Percentiles rank a stretch among this genome's conserved stretches.
Evolutionary conservation across 352 stramenopile species (phyloP).

Genomic region (Aphanomyces euteiches): DNA sequence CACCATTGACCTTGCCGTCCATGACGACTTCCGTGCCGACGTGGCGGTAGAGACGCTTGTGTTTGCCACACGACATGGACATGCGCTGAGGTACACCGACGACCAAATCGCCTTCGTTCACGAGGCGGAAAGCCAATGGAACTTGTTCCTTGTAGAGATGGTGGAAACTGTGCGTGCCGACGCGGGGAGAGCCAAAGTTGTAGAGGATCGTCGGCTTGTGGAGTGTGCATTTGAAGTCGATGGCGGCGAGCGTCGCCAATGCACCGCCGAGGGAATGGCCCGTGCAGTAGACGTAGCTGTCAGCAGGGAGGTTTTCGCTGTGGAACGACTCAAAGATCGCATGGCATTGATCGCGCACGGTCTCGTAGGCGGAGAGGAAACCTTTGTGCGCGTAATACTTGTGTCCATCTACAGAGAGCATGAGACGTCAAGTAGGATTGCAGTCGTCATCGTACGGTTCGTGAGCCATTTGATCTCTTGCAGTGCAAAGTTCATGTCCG

Average conservation of each 20-base stretch:
- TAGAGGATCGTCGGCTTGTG: constrained; percentile 31
- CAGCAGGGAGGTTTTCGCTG: constrained; percentile 28
- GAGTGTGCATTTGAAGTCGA: neutral
- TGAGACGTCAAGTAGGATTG: no score
- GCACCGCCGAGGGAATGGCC: constrained; percentile 45
- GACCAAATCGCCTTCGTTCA: constrained; percentile 36
- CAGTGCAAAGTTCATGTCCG: constrained; percentile 39
- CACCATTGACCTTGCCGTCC: constrained; percentile 33
- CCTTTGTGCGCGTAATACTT: constrained; percentile 41
- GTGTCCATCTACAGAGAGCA: neutral
- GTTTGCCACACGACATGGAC: neutral
- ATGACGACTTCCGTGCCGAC: constrained; percentile 35
- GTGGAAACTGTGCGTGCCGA: constrained; percentile 35
- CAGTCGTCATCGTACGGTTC: neutral
- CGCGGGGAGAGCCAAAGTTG: constrained; percentile 36
- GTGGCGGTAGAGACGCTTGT: constrained; percentile 34
- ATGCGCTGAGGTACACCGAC: constrained; percentile 28
- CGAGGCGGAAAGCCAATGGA: constrained; percentile 30
- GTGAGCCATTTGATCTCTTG: neutral
- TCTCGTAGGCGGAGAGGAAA: constrained; percentile 42
- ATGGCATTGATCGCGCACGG: constrained; percentile 37
- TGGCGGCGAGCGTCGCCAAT: constrained; percentile 34
- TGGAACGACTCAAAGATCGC: constrained; percentile 31
- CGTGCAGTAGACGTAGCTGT: constrained; percentile 29
- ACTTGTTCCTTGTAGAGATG: constrained; percentile 20